Evolutionary conservation across 2,329 filamentous ascomycete species (phyloP), one percentile per base, ranked within the genome.

Genomic region (Neofusicoccum laricinum): DNA sequence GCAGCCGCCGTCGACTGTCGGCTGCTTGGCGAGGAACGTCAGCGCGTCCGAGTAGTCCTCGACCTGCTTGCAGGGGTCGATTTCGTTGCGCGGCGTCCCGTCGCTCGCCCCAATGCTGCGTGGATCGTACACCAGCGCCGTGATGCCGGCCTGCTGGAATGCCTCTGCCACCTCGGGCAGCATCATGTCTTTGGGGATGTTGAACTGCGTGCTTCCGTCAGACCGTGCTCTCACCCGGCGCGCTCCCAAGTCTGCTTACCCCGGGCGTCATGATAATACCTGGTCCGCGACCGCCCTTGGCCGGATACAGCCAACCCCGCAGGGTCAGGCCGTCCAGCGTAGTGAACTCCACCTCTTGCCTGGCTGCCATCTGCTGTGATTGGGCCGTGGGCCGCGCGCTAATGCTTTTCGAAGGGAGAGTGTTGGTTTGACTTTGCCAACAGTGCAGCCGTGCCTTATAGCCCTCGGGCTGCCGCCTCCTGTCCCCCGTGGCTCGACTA

Each of bases 281-380:
- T 3, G 75, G 69, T 4, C 69, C 72, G 51, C 58, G 51, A 53
- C 32, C n/a, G 17, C 25, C 25, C 25, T 51, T 50, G 8, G 73
- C 75, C 30, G 73, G 70, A 65, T 75, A 81, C 12, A 81, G 68
- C 66, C 69, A 71, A 10, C 78, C 80, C 14, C 75, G 69, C 8
- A 81, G 67, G 8, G 70, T 77, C 4, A 79, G 48, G 6, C 78
- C 77, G 68, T 81, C 78, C 2, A 79, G 53, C 6, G 79, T 80
- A 46, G 74, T 73, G 70, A 80, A 79, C 64, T 79, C 74, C 50
- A 81, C 74, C 49, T 77, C 71, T 64, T 73, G 25, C 25, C 25
- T 30, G 25, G 5, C 25, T 30, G 25, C 5, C 25, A 30, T 30
- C 7, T 50, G 48, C 25, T 50, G 48, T 50, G 48, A 50, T 50